Conservation (phyloP, 768 basidiomycete species). For the Pluteus cervinus region DNA sequence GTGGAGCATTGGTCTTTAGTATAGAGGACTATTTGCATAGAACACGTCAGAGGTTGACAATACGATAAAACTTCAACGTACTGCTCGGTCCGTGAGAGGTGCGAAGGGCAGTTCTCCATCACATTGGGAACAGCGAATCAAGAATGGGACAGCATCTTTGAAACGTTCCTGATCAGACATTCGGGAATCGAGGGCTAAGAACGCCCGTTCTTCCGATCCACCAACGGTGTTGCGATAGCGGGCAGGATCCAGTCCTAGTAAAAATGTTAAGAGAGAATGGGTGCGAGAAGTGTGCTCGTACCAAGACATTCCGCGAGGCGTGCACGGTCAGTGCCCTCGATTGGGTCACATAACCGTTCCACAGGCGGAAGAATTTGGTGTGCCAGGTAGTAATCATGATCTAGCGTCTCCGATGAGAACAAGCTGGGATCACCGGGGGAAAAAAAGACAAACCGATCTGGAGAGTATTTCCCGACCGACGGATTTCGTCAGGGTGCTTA, state of each 20-base stretch:
- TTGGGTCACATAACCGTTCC: slow-evolving; percentile 91
- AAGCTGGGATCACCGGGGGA: no score
- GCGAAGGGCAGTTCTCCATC: slow-evolving; percentile 50
- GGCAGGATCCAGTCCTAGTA: slow-evolving; percentile 52
- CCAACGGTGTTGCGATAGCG: slow-evolving; percentile 41
- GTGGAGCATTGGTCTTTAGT: no score
- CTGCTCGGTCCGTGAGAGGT: slow-evolving; percentile 55
- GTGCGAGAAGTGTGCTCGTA: slow-evolving; percentile 19
- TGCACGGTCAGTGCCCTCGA: slow-evolving; percentile 90
- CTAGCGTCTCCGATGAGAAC: slow-evolving; percentile 32
- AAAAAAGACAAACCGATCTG: slow-evolving; percentile 56
- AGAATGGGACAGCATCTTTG: slow-evolving; percentile 65
- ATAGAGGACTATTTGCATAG: slow-evolving; percentile 51
- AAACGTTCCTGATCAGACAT: slow-evolving; percentile 86
- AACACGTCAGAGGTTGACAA: slow-evolving; percentile 4
- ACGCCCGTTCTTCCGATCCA: slow-evolving; percentile 53
- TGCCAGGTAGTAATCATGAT: slow-evolving; percentile 87
- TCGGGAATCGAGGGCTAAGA: slow-evolving; percentile 83
- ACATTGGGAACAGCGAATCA: slow-evolving; percentile 76
- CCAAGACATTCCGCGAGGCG: slow-evolving; percentile 94
- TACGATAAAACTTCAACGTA: slow-evolving; percentile 1
- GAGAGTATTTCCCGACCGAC: slow-evolving; percentile 56
- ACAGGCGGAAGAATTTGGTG: slow-evolving; percentile 93
- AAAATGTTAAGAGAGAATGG: background rate
- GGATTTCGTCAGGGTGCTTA: slow-evolving; percentile 89